Conservation (phyloP, 306 rosid genomes). For the Mimosa bimucronata region DNA sequence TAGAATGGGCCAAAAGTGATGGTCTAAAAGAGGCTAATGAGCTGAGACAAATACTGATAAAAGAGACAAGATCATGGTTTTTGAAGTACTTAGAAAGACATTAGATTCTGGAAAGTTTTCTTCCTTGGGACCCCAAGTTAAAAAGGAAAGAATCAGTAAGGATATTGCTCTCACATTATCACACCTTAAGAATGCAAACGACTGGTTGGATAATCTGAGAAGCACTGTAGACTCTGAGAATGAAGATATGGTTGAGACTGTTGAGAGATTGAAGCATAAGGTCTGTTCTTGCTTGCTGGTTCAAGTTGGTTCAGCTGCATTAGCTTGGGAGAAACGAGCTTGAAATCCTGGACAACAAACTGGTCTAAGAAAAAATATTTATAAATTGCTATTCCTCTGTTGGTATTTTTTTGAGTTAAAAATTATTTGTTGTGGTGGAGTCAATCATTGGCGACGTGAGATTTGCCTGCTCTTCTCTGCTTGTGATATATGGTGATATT, state of each 20-base stretch:
- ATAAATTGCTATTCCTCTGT: constrained; percentile 6
- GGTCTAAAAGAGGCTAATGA: constrained; percentile 62
- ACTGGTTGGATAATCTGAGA: constrained; percentile 81
- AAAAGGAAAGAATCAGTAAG: constrained; percentile 69
- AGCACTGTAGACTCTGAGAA: constrained; percentile 47
- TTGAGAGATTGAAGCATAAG: constrained; percentile 75
- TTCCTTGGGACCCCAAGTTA: constrained; percentile 49
- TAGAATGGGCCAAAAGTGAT: constrained; percentile 83
- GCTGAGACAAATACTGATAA: constrained; percentile 57
- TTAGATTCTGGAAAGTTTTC: constrained; percentile 77
- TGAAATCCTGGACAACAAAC: constrained; percentile 41
- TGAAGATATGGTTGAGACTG: constrained; percentile 49
- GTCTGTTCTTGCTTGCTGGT: constrained; percentile 74
- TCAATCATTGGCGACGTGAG: constrained; percentile 14
- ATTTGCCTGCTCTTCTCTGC: constrained; percentile 9
- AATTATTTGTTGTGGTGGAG: constrained; percentile 45
- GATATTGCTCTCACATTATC: constrained; percentile 72
- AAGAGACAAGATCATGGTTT: constrained; percentile 90
- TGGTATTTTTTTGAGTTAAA: constrained; percentile 33
- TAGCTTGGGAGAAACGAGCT: constrained; percentile 72
- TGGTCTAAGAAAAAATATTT: neutral
- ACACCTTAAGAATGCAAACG: constrained; percentile 85
- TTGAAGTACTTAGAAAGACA: constrained; percentile 73
- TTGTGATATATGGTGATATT: constrained; percentile 26
- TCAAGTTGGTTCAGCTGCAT: constrained; percentile 82